Percentiles rank a stretch among this genome's conserved stretches.
Evolutionary conservation across 805 yeast species (phyloP).

Genomic region (Zygoascus ofunaensis): DNA sequence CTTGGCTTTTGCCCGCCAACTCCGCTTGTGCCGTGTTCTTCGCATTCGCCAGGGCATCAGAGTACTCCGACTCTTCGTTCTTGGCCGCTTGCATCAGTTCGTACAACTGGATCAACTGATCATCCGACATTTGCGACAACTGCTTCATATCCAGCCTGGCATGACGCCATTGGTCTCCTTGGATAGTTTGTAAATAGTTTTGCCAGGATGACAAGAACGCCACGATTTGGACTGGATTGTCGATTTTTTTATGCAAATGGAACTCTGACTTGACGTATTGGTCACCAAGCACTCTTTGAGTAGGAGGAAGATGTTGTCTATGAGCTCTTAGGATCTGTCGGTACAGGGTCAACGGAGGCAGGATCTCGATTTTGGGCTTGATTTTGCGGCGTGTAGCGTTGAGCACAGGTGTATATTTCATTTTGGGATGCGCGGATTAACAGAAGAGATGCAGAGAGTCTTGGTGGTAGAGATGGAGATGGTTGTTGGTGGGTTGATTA

Average conservation of each 20-base stretch:
- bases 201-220: slow-evolving; percentile 96
- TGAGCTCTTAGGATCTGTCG: slow-evolving; percentile 80
- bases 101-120: slow-evolving; percentile 68
- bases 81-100: slow-evolving; percentile 39
- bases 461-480: not conserved
- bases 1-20: no score
- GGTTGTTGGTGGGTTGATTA: not conserved
- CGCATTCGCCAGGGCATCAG: not conserved
- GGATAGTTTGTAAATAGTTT: slow-evolving; percentile 30
- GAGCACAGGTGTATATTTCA: not conserved
- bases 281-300: slow-evolving; percentile 76
- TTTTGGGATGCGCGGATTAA: not conserved
- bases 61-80: slow-evolving; percentile 20
- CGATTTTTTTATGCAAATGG: slow-evolving; percentile 68
- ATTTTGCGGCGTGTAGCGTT: slow-evolving; percentile 14
- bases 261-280: slow-evolving; percentile 84
- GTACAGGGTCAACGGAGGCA: slow-evolving; percentile 78
- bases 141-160: slow-evolving; percentile 53
- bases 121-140: slow-evolving; percentile 78
- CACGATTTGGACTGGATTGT: slow-evolving; percentile 86
- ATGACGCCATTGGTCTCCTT: slow-evolving; percentile 52
- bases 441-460: no score
- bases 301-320: slow-evolving; percentile 46
- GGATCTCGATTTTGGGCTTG: slow-evolving; percentile 26
- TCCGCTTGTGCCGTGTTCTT: not conserved